phyloP scores from a whole-genome alignment of 225 moss, liverwort and hornwort genomes.

The Climacium dendroides region DNA sequence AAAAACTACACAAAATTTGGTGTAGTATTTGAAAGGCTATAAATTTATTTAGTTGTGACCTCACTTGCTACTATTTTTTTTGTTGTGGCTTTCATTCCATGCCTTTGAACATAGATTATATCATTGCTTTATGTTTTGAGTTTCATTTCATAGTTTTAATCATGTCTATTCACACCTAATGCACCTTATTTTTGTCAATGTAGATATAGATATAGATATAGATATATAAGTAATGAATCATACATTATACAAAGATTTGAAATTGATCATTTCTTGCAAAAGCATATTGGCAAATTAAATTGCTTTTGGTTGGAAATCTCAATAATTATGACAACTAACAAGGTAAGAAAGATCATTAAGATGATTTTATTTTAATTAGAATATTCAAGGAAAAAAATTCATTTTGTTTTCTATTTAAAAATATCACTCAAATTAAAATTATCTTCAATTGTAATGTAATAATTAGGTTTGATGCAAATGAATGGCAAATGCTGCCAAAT shows the following conservation, averaged over 20 bases:
- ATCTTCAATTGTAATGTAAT: neutral
- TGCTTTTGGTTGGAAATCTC: neutral
- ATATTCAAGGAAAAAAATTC: too few relatives aligned
- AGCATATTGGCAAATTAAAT: neutral
- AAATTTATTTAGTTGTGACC: neutral
- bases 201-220: neutral
- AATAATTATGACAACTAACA: neutral
- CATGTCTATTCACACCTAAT: neutral
- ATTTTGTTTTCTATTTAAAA: neutral
- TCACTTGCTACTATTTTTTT: neutral
- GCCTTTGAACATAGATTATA: accelerated
- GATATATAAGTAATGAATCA: too few relatives aligned
- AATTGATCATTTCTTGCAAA: accelerated
- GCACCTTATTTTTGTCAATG: neutral
- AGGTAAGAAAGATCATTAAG: neutral
- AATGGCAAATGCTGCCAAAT: too few relatives aligned
- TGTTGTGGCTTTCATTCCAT: too few relatives aligned
- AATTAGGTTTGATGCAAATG: neutral
- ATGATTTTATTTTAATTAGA: too few relatives aligned
- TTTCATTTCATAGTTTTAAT: neutral
- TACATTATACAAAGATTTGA: neutral
- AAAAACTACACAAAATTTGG: accelerated
- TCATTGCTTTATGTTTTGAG: accelerated
- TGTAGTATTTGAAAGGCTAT: neutral
- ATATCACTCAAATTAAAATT: too few relatives aligned